These are phyloP conservation scores for Adansonia rubrostipa DNA, from an alignment of 441 rosid genomes.

Conservation along the genomic window DNA sequence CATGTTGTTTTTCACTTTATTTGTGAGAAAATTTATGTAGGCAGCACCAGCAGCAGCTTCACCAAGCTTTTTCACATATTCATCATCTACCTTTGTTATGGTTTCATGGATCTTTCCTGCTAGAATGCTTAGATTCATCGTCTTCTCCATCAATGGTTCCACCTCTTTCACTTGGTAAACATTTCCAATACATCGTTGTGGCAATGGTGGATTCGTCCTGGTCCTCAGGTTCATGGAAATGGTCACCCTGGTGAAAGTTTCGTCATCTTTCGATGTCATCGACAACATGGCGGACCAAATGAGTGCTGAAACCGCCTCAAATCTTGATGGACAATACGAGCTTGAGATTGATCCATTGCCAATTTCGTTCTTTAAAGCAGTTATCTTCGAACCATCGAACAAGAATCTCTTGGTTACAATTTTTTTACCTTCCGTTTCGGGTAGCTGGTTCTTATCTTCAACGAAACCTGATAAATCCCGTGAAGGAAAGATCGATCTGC, in stretches of 20 bases:
- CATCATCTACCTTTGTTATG: not conserved
- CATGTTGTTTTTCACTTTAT: not conserved
- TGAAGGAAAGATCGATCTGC: constrained; percentile 32
- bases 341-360: not conserved
- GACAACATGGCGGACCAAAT: constrained; percentile 33
- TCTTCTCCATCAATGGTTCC: not conserved
- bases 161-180: not conserved
- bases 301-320: constrained; percentile 41
- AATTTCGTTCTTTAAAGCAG: constrained; percentile 27
- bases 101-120: not conserved
- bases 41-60: not conserved
- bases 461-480: not conserved
- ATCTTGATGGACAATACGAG: constrained; percentile 30
- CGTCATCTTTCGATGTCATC: not conserved
- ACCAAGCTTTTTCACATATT: constrained; percentile 5
- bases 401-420: constrained; percentile 36
- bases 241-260: not conserved
- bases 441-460: not conserved
- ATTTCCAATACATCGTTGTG: not conserved
- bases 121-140: not conserved
- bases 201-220: not conserved
- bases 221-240: not conserved
- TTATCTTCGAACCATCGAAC: constrained; percentile 30
- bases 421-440: not conserved
- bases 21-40: not conserved